Evolutionary conservation across 2,329 filamentous ascomycete genomes (phyloP).

Genomic region (Juglanconis sp.): DNA sequence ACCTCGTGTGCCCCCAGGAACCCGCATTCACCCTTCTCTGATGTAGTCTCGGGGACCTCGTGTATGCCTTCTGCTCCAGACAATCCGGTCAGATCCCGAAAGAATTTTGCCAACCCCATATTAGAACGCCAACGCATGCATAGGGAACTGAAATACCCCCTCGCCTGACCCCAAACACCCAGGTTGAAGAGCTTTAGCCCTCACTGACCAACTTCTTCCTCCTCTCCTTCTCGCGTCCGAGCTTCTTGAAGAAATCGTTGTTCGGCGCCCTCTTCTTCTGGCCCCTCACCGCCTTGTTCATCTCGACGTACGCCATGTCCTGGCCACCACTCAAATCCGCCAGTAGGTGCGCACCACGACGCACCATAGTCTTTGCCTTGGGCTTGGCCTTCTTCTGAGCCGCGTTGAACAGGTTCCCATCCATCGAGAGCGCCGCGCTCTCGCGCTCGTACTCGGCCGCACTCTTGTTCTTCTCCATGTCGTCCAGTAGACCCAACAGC

Average conservation of each 20-base stretch:
- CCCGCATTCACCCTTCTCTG: too few relatives aligned
- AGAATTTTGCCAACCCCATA: too few relatives aligned
- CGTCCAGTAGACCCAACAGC: conserved; percentile 82
- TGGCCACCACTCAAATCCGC: conserved; percentile 86
- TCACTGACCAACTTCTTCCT: conserved; percentile 31
- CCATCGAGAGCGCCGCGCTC: conserved; percentile 26
- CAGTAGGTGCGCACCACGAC: conserved; percentile 79
- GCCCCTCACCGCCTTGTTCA: conserved; percentile 70
- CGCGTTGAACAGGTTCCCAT: conserved; percentile 39
- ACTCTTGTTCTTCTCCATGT: conserved; percentile 59
- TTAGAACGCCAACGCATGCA: background rate
- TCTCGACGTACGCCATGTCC: conserved; percentile 94
- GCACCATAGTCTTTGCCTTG: conserved; percentile 54
- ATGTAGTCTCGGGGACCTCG: too few relatives aligned
- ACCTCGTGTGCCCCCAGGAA: background rate
- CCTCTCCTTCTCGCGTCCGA: conserved; percentile 59
- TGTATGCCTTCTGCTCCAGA: too few relatives aligned
- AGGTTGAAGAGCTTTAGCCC: background rate
- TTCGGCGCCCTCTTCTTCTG: conserved; percentile 60
- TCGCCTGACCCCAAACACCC: background rate
- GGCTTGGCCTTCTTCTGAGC: conserved; percentile 21
- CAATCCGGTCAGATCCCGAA: too few relatives aligned
- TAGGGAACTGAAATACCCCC: background rate
- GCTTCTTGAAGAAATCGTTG: conserved; percentile 63
- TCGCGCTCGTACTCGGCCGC: conserved; percentile 26